phyloP scores from a whole-genome alignment of 225 moss, liverwort and hornwort species.

The Physcomitrellopsis africana region DNA sequence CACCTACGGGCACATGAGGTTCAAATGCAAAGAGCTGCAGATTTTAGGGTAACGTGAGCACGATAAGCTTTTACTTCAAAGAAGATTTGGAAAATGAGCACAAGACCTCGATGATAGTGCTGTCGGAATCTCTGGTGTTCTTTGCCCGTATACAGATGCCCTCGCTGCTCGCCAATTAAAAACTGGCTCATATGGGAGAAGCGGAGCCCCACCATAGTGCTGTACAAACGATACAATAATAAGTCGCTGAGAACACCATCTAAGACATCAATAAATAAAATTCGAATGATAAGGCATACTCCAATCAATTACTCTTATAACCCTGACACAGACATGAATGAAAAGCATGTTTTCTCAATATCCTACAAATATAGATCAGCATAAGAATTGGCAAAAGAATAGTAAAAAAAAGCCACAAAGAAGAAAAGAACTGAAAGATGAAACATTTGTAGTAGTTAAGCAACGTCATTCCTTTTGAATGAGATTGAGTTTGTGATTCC shows the following conservation, averaged over 20 bases:
- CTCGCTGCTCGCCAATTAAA: constrained; percentile 68
- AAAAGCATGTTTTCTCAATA: too few species aligned
- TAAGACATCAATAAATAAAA: background rate
- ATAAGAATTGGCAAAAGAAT: background rate
- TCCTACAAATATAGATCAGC: too few species aligned
- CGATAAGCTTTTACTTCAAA: background rate
- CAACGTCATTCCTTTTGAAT: background rate
- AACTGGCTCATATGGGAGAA: constrained; percentile 75
- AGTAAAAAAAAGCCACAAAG: background rate
- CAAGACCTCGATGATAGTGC: constrained; percentile 55
- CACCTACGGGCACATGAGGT: background rate
- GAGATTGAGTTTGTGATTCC: background rate
- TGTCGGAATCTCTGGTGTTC: constrained; percentile 57
- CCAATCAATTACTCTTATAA: too few species aligned
- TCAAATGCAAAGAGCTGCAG: background rate
- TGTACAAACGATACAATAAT: constrained; percentile 38
- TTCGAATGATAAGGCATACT: too few species aligned
- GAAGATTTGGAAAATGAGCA: background rate
- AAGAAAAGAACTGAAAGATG: background rate
- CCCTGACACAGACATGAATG: too few species aligned
- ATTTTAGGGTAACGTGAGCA: background rate
- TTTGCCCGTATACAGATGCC: constrained; percentile 62
- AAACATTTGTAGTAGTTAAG: background rate
- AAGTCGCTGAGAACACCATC: background rate
- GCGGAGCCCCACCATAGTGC: constrained; percentile 71